phyloP scores from a whole-genome alignment of 208 protist genomes.

The Acanthamoeba quina region DNA sequence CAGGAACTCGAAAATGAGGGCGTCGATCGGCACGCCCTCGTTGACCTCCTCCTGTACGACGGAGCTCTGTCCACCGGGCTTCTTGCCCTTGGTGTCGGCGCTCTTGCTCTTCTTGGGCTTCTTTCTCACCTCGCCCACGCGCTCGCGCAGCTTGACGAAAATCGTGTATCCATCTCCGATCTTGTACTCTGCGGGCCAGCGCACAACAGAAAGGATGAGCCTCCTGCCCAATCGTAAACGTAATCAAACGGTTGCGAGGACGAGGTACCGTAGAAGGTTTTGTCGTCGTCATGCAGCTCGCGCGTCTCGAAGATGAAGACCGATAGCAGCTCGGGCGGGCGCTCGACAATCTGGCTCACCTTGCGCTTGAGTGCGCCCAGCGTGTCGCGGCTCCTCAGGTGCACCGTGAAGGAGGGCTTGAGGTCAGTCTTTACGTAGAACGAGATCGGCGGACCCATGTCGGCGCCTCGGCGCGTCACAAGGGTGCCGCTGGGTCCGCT shows the following conservation, averaged over 20 bases:
- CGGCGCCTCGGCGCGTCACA: not conserved
- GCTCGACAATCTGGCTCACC: constrained; percentile 8
- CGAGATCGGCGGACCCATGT: constrained; percentile 9
- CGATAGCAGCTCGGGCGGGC: constrained; percentile 32
- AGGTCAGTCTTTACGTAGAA: constrained; percentile 66
- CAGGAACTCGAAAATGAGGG: constrained; percentile 76
- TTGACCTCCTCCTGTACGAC: constrained; percentile 62
- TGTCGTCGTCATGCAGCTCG: constrained; percentile 65
- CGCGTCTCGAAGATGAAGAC: constrained; percentile 31
- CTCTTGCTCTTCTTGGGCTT: constrained; percentile 47
- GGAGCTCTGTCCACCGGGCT: not conserved
- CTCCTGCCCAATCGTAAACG: not conserved
- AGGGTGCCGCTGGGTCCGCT: not conserved
- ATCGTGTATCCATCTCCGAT: constrained; percentile 34
- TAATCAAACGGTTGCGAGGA: not conserved
- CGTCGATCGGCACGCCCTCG: constrained; percentile 73
- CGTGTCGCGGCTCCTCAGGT: constrained; percentile 60
- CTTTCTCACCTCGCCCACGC: constrained; percentile 11
- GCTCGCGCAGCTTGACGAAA: constrained; percentile 45
- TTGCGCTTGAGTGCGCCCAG: constrained; percentile 64
- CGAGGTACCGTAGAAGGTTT: constrained; percentile 54
- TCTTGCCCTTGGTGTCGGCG: constrained; percentile 56
- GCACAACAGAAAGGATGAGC: too few species aligned
- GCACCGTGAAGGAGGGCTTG: constrained; percentile 48
- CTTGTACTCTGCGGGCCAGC: constrained; percentile 26